A percentile compares a stretch with the other conserved stretches of the same genome.
phyloP scores from a whole-genome alignment of 2,329 filamentous ascomycete genomes.

The Coniochaeta hoffmannii region DNA sequence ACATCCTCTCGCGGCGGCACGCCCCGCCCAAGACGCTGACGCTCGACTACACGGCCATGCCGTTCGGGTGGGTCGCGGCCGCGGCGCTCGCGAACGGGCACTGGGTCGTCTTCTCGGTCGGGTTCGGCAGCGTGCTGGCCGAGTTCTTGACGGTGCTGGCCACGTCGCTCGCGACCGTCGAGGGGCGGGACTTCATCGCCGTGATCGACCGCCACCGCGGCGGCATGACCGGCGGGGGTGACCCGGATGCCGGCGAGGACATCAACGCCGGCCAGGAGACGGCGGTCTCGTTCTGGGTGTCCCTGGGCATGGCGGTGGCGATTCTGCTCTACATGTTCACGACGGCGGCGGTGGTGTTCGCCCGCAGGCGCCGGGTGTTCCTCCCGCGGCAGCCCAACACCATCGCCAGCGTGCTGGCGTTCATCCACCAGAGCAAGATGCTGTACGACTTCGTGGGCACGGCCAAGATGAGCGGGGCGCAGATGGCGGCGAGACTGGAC shows the following conservation, averaged over 20 bases:
- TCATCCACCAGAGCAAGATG: constrained; percentile 77
- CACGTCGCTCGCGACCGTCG: constrained; percentile 56
- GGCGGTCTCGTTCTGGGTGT: constrained; percentile 56
- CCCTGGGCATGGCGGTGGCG: constrained; percentile 50
- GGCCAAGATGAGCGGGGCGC: constrained; percentile 49
- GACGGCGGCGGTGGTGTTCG: constrained; percentile 53
- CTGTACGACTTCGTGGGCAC: constrained; percentile 67
- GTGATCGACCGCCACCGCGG: constrained; percentile 16
- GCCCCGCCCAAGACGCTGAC: constrained; percentile 59
- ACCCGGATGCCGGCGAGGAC: constrained; percentile 10
- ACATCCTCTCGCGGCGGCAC: constrained; percentile 58
- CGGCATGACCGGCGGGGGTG: constrained; percentile 8
- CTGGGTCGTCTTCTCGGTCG: constrained; percentile 58
- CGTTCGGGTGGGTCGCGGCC: constrained; percentile 58
- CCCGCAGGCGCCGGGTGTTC: constrained; percentile 59
- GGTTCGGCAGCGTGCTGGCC: constrained; percentile 62
- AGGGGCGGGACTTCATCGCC: constrained; percentile 52
- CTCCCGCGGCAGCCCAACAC: constrained; percentile 72
- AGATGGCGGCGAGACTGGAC: constrained; percentile 56
- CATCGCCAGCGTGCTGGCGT: constrained; percentile 68
- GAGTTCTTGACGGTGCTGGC: constrained; percentile 67
- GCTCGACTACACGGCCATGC: constrained; percentile 66
- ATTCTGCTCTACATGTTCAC: constrained; percentile 60
- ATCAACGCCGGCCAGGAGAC: constrained; percentile 53
- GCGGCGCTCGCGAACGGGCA: constrained; percentile 57